Evolutionary conservation across 2,329 filamentous ascomycete species (phyloP).

Genomic region (Ophiocordyceps camponoti-saundersi): DNA sequence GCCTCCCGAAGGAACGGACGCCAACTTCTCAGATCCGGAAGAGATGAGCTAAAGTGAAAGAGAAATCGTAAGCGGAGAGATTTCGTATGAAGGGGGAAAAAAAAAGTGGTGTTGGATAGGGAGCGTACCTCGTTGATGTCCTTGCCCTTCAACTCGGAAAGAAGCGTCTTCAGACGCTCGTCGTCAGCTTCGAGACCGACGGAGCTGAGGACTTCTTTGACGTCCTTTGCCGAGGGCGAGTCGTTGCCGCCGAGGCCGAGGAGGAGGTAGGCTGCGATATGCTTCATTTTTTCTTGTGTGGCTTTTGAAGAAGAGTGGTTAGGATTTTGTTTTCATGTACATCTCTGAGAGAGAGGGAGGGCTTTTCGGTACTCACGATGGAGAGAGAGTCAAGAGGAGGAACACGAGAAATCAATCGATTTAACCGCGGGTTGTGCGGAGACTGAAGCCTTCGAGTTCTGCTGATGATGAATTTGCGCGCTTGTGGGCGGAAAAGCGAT

Average conservation of each 20-base stretch:
- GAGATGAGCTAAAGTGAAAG: conserved; percentile 91
- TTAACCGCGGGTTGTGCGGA: conserved; percentile 97
- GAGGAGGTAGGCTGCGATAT: conserved; percentile 98
- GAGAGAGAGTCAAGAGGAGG: conserved; percentile 13
- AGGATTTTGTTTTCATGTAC: no score
- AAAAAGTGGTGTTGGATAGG: background rate
- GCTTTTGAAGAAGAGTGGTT: background rate
- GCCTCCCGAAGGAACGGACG: conserved; percentile 90
- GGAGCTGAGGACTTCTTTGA: conserved; percentile 78
- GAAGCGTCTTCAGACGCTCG: conserved; percentile 71
- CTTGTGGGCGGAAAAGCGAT: conserved; percentile 2
- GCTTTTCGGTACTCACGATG: conserved; percentile 21
- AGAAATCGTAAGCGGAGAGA: background rate
- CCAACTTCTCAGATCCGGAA: conserved; percentile 82
- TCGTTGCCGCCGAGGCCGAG: conserved; percentile 85
- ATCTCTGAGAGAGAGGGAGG: no score
- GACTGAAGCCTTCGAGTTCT: conserved; percentile 97
- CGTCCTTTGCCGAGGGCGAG: conserved; percentile 67
- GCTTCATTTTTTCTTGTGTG: conserved; percentile 72
- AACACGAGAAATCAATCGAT: conserved; percentile 98
- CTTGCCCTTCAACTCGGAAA: conserved; percentile 86
- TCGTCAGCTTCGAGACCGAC: conserved; percentile 90
- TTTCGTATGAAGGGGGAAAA: background rate
- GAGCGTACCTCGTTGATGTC: conserved; percentile 67
- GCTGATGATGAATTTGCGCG: background rate